Conservation (phyloP, 2,329 filamentous ascomycete genomes). For the Trichoderma sp. region DNA sequence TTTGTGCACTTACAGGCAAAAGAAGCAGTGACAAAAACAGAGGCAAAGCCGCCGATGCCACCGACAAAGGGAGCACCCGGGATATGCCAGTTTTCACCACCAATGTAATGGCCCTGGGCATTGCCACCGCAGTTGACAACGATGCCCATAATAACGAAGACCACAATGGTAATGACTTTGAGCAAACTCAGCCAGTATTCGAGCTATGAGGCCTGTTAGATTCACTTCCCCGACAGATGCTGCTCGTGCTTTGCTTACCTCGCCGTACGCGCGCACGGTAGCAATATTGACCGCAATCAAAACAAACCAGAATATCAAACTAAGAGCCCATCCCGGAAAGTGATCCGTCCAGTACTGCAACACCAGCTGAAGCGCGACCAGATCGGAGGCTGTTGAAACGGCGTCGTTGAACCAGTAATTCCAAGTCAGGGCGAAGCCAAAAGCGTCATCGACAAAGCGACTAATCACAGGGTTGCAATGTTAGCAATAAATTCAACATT, state of each 20-base stretch:
- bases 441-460: constrained; percentile 57
- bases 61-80: constrained; percentile 66
- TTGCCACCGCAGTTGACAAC: constrained; percentile 59
- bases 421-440: constrained; percentile 60
- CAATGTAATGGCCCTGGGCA: constrained; percentile 57
- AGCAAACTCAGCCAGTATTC: constrained; percentile 62
- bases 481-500: constrained; percentile 7
- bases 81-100: constrained; percentile 60
- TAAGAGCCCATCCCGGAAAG: constrained; percentile 66
- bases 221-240: not conserved
- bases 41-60: constrained; percentile 68
- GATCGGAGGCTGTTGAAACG: constrained; percentile 56
- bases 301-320: constrained; percentile 63
- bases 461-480: constrained; percentile 29
- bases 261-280: constrained; percentile 43
- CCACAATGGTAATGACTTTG: constrained; percentile 57
- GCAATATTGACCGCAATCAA: constrained; percentile 51
- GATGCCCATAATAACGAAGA: constrained; percentile 67
- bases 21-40: constrained; percentile 56
- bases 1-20: constrained; percentile 61
- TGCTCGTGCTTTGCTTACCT: constrained; percentile 33
- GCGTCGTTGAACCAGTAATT: constrained; percentile 71
- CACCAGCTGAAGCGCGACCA: constrained; percentile 58
- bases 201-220: constrained; percentile 48
- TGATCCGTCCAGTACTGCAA: constrained; percentile 65